Percentiles rank a stretch among this genome's conserved stretches.
Conservation (phyloP, 2,329 filamentous ascomycete genomes). For the Fusarium nygamai region DNA sequence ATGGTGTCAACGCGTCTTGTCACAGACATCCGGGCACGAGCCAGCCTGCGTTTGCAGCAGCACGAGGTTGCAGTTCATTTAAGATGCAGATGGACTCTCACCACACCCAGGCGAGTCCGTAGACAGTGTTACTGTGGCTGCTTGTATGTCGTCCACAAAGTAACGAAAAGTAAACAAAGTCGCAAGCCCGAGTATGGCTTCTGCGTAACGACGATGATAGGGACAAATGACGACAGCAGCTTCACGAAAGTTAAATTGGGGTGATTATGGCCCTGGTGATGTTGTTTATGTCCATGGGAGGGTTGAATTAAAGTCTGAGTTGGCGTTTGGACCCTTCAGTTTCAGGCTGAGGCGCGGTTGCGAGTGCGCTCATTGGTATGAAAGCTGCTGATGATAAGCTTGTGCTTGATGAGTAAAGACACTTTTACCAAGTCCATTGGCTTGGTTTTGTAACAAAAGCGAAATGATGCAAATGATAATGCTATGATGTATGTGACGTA, state of each 20-base stretch:
- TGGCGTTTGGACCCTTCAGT: conserved; percentile 31
- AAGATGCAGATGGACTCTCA: conserved; percentile 10
- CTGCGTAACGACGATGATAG: background rate
- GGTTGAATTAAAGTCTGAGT: conserved; percentile 19
- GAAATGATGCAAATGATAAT: background rate
- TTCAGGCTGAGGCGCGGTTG: conserved; percentile 27
- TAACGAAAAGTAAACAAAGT: conserved; percentile 11
- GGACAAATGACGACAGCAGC: background rate
- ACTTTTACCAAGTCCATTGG: background rate
- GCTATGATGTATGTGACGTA: background rate
- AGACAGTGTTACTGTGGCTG: conserved; percentile 28
- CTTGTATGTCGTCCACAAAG: background rate
- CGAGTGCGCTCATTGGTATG: background rate
- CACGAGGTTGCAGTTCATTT: conserved; percentile 11
- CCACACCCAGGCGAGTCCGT: conserved; percentile 3
- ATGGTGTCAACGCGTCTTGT: background rate
- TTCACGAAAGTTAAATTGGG: background rate
- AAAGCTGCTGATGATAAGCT: background rate
- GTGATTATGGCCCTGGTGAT: conserved; percentile 7
- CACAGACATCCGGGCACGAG: conserved; percentile 5
- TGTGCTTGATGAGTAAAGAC: background rate
- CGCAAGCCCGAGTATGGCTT: background rate
- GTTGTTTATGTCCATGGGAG: background rate
- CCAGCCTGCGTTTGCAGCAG: conserved; percentile 7
- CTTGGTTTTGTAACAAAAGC: background rate